Percentiles rank a stretch among this genome's conserved stretches.
Conservation (phyloP, 2,329 filamentous ascomycete species). For the Penicillium sp. region DNA sequence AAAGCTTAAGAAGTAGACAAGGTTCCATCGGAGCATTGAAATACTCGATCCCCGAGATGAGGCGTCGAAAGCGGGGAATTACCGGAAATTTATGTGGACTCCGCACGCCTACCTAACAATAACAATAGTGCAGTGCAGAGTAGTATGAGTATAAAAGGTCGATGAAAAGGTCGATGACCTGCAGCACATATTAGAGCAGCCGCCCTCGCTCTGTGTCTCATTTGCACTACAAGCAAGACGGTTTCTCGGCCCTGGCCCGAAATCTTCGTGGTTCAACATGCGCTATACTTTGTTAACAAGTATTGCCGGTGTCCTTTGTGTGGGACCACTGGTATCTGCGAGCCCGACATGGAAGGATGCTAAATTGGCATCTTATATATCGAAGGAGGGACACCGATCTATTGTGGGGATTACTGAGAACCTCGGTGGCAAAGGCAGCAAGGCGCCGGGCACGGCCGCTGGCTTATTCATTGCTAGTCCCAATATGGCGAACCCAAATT, state of each 20-base stretch:
- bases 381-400: background rate
- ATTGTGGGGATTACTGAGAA: slow-evolving; percentile 18
- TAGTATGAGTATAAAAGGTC: slow-evolving; percentile 1
- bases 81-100: slow-evolving; percentile 4
- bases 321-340: background rate
- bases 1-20: background rate
- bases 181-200: background rate
- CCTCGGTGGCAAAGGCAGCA: slow-evolving; percentile 26
- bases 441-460: slow-evolving; percentile 53
- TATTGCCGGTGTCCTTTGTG: background rate
- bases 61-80: slow-evolving; percentile 3
- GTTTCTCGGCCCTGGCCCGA: background rate
- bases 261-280: slow-evolving; percentile 2
- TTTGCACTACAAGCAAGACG: background rate
- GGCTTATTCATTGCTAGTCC: slow-evolving; percentile 63
- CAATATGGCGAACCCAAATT: slow-evolving; percentile 58
- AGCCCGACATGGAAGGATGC: background rate
- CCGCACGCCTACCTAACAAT: background rate
- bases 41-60: background rate
- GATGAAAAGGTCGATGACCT: background rate
- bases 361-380: background rate
- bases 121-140: too few species aligned
- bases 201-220: background rate
- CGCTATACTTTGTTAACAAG: background rate
- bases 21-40: background rate